Evolutionary conservation across 106 monocot species (phyloP), one percentile per base, ranked within the genome.

Genomic region (Acorus calamus): DNA sequence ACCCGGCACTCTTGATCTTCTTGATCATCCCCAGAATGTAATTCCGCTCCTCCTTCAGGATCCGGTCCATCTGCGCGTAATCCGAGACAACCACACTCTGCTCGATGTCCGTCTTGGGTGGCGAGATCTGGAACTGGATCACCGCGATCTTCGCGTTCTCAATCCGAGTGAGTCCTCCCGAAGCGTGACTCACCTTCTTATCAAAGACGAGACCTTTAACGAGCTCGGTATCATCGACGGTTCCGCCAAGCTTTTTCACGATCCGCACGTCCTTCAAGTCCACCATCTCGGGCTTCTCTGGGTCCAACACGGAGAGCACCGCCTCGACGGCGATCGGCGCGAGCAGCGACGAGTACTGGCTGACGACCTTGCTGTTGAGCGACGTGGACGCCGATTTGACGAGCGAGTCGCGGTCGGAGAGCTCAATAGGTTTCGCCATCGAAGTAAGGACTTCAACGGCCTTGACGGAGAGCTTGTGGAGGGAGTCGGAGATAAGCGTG

Each of bases 101-200:
- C 71, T 94, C 94, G 49, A 94, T 94, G 54, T 94, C 89, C 2
- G 94, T 94, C 65, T 94, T 94, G 7, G 94, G 94, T 0, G 94
- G 94, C 0, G 94, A 94, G 62, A 89, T 86, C 75, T 89, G 94
- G 73, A 94, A 94, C 56, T 94, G 94, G 47, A 94, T 89, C 11
- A 94, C 94, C 1, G 86, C 89, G 46, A 94, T 89, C 75, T 89
- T 94, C 0, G 94, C 89, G 41, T 89, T 94, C 68, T 89, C 89
- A 10, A 94, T 74, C 3, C 89, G 75, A 2, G 86, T 84, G 2
- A 86, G 94, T 0, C 93, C 89, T 2, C 93, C 89, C 8, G 89
- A 89, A 0, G 77, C 61, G 56, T 89, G 93, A 60, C 86, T 86
- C 0, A 76, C 94, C 73, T 89, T 94, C 79, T 89, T 86, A 54